Evolutionary conservation across 148 eudicot genomes (phyloP).

Genomic region (Silene uniflora): DNA sequence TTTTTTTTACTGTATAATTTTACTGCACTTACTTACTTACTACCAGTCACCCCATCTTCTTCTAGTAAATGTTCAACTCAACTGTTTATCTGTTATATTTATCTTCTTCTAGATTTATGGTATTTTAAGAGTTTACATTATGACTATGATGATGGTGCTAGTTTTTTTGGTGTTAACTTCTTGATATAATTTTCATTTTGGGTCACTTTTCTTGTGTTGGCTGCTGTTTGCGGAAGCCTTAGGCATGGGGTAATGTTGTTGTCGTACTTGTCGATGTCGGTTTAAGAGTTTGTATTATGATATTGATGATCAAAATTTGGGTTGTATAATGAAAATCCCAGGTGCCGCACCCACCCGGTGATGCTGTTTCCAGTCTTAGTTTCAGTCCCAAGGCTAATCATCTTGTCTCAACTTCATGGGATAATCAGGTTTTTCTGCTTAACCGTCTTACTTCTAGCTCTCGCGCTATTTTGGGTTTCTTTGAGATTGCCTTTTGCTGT

Average conservation of each 20-base stretch:
- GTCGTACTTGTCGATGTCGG: no score
- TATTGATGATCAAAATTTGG: conserved; percentile 5
- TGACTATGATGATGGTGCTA: no score
- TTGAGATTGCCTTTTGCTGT: background rate
- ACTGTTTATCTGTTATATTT: no score
- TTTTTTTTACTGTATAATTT: no score
- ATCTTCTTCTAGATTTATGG: no score
- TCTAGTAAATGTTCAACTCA: no score
- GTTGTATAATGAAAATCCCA: conserved; percentile 15
- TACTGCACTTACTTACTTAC: no score
- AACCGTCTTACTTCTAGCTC: background rate
- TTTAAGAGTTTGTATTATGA: background rate
- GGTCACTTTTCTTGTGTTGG: no score
- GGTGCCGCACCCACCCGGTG: conserved; percentile 65
- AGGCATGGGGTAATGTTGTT: background rate
- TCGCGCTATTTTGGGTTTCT: background rate
- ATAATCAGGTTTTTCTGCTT: conserved; percentile 63
- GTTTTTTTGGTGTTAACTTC: no score
- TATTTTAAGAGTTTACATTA: no score
- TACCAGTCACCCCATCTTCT: no score
- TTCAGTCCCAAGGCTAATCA: conserved; percentile 94
- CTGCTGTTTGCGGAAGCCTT: background rate
- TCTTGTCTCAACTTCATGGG: conserved; percentile 93
- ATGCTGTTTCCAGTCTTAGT: conserved; percentile 70
- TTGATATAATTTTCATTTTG: no score